Conservation (phyloP, 331 rosid genomes). For the Pyrus hybrid region DNA sequence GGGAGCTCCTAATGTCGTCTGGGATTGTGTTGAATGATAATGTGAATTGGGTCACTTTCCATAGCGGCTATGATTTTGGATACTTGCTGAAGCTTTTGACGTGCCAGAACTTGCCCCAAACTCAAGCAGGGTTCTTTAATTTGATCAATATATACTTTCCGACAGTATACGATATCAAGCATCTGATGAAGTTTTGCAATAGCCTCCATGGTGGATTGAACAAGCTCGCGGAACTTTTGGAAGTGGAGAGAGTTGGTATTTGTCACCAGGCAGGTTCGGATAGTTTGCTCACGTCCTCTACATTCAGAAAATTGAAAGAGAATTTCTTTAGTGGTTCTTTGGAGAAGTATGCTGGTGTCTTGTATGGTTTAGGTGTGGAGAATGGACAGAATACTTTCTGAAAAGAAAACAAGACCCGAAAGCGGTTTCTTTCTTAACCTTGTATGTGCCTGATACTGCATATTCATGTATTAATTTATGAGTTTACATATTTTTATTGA, state of each 20-base stretch:
- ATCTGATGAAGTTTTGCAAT: constrained; percentile 44
- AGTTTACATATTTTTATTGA: background rate
- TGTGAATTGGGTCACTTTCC: constrained; percentile 39
- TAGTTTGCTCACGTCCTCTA: constrained; percentile 38
- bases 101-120: constrained; percentile 27
- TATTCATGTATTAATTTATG: constrained; percentile 4
- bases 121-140: constrained; percentile 30
- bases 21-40: constrained; percentile 34
- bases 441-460: background rate
- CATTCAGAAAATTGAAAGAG: constrained; percentile 34
- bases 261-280: constrained; percentile 42
- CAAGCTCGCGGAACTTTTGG: constrained; percentile 37
- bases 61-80: constrained; percentile 41
- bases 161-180: constrained; percentile 34
- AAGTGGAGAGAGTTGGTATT: constrained; percentile 35
- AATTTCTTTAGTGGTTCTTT: constrained; percentile 34
- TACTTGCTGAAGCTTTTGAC: constrained; percentile 37
- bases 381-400: constrained; percentile 13
- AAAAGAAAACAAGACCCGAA: background rate
- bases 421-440: background rate
- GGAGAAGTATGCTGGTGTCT: constrained; percentile 37
- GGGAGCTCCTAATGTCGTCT: constrained; percentile 37
- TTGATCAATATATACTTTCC: constrained; percentile 33
- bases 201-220: constrained; percentile 38
- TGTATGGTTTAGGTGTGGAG: constrained; percentile 41